Base-by-base conservation (phyloP, 306 rosid genomes). In the Lathyrus tuberosus region DNA sequence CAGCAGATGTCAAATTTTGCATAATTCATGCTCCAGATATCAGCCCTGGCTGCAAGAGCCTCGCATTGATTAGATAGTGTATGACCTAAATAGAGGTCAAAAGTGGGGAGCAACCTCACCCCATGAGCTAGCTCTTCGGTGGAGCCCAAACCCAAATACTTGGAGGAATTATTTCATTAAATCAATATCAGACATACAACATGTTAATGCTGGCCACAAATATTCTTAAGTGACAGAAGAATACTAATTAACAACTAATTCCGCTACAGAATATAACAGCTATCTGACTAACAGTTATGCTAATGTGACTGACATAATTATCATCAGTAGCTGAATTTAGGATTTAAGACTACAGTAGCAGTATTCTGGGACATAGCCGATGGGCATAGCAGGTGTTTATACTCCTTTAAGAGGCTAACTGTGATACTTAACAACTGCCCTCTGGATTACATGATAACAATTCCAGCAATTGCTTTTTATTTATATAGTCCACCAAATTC, bases 361-460 rank as follows among this genome's bases (percentile, higher is more conserved):
- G 5, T 58, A 40, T 26, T 58, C 40, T 58, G 63, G 17, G 17
- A 11, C 42, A 58, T 54, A 56, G 38, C 3, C 35, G 10, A 7
- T 35, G 40, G 24, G 24, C 16, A 48, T 48, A 48, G 3, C 60
- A 18, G 9, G 17, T 13, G 63, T 57, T 35, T 35, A 30, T 58
- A 30, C n/a, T 44, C n/a, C n/a, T 28, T 9, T 4, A 48, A 61
- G 51, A 72, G 51, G 41, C 69, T 62, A 13, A 38, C 20, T 51
- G 35, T 44, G 52, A n/a, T 14, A 38, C 15, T 15, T 10, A 5
- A 51, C 35, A 14, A 24, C 22, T 63, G 33, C 30, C 64, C 64
- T 62, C 78, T 38, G 56, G 52, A 9, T 52, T 57, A 41, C 48
- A 17, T 26, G 46, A 63, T 41, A 44, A 40, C 37, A 52, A 53